Evolutionary conservation across 2,329 filamentous ascomycete genomes (phyloP).

Genomic region (Trichophyton verrucosum): DNA sequence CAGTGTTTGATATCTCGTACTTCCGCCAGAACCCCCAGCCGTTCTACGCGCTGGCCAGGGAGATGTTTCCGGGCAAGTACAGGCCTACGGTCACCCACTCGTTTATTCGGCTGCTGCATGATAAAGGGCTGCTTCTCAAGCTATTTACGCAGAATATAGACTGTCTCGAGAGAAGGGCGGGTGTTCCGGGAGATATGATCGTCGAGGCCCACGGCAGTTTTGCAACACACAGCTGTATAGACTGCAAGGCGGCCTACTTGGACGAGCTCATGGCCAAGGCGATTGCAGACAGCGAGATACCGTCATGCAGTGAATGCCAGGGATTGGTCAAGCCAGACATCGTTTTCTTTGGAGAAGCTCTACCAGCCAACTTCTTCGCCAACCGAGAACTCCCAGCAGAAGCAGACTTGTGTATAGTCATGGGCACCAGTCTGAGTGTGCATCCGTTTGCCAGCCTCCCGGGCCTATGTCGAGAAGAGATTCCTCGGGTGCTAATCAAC

Average conservation of each 20-base stretch:
- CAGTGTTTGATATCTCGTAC: conserved; percentile 85
- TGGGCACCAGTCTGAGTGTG: conserved; percentile 79
- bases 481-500: conserved; percentile 77
- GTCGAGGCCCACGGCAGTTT: conserved; percentile 95
- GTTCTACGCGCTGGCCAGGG: conserved; percentile 84
- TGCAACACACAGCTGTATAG: conserved; percentile 79
- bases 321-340: conserved; percentile 89
- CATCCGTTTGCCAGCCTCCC: conserved; percentile 82
- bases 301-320: conserved; percentile 56
- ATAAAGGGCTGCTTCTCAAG: conserved; percentile 62
- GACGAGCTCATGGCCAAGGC: conserved; percentile 60
- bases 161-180: conserved; percentile 77
- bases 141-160: conserved; percentile 98
- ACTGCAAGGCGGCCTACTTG: conserved; percentile 63
- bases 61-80: conserved; percentile 84
- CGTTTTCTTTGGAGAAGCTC: conserved; percentile 76
- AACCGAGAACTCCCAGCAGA: conserved; percentile 43
- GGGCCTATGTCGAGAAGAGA: conserved; percentile 44
- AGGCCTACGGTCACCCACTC: conserved; percentile 79
- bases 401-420: conserved; percentile 68
- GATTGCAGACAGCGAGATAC: conserved; percentile 55
- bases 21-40: conserved; percentile 74
- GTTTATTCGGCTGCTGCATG: conserved; percentile 70
- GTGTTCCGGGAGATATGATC: conserved; percentile 67
- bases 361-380: conserved; percentile 54